A percentile compares a stretch with the other conserved stretches of the same genome.
These are phyloP conservation scores for Ceratocystiopsis brevicomis DNA, from an alignment of 2,329 filamentous ascomycete species.

Conservation along the genomic window DNA sequence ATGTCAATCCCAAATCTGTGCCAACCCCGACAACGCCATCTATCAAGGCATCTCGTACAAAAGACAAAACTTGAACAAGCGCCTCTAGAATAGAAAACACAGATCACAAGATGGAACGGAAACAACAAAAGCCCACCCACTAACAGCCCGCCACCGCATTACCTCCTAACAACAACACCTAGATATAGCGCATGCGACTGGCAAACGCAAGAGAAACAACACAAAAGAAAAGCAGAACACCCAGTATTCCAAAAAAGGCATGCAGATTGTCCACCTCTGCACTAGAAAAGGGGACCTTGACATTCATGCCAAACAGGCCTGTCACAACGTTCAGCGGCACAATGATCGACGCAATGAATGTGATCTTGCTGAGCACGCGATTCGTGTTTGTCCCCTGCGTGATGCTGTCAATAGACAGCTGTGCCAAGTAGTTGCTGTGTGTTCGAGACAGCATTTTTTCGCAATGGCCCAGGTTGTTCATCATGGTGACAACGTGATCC, in stretches of 20 bases:
- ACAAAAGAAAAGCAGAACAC: conserved; percentile 34
- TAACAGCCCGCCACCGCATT: too few species aligned
- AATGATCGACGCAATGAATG: conserved; percentile 81
- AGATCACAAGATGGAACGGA: too few species aligned
- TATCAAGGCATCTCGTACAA: too few species aligned
- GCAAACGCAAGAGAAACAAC: conserved; percentile 27
- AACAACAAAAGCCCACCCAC: too few species aligned
- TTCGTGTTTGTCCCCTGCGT: conserved; percentile 77
- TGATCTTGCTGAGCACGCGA: conserved; percentile 83
- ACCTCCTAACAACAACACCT: not conserved
- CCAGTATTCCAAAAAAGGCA: conserved; percentile 32
- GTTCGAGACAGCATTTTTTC: conserved; percentile 92
- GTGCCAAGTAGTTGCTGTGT: conserved; percentile 91
- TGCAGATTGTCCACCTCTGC: conserved; percentile 29
- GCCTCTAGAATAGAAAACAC: too few species aligned
- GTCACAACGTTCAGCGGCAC: conserved; percentile 89
- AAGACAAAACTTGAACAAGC: not conserved
- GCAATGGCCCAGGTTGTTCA: conserved; percentile 85
- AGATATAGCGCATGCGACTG: conserved; percentile 27
- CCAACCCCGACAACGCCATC: too few species aligned
- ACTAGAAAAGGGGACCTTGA: conserved; percentile 45
- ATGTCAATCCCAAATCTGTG: too few species aligned
- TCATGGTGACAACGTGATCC: conserved; percentile 98
- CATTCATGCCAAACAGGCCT: conserved; percentile 78
- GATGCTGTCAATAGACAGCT: conserved; percentile 82